Evolutionary conservation across 352 stramenopile genomes (phyloP).

Genomic region (Globisporangium sylvaticum): DNA sequence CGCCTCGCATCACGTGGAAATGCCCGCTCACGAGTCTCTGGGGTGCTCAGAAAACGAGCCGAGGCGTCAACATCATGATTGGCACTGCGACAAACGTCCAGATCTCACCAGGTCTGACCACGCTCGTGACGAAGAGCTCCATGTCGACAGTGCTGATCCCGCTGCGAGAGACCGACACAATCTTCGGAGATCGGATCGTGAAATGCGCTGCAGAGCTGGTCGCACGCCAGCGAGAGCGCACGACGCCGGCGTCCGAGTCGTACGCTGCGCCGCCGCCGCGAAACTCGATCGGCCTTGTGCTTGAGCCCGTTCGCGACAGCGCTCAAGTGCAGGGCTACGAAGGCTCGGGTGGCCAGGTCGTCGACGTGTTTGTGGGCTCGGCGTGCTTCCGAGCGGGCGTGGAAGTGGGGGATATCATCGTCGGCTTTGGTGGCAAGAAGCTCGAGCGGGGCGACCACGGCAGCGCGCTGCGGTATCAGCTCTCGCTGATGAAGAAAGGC

Average conservation of each 20-base stretch:
- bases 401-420: conserved; percentile 45
- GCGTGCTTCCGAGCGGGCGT: conserved; percentile 44
- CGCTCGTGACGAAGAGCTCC: conserved; percentile 36
- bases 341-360: conserved; percentile 39
- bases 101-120: conserved; percentile 18
- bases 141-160: conserved; percentile 50
- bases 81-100: conserved; percentile 33
- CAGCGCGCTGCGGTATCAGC: conserved; percentile 41
- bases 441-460: conserved; percentile 47
- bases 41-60: conserved; percentile 37
- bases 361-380: conserved; percentile 50
- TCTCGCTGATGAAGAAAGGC: conserved; percentile 54
- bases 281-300: conserved; percentile 50
- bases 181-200: conserved; percentile 28
- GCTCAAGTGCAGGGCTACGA: conserved; percentile 32
- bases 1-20: conserved; percentile 43
- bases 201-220: conserved; percentile 43
- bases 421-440: conserved; percentile 44
- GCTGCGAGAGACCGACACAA: conserved; percentile 30
- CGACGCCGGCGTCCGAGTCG: conserved; percentile 27
- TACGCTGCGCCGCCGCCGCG: conserved; percentile 34
- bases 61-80: conserved; percentile 47
- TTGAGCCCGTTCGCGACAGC: conserved; percentile 36
- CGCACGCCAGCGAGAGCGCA: conserved; percentile 34
- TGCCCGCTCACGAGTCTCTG: conserved; percentile 38